phyloP scores from a whole-genome alignment of 1,284 basidiomycete genomes.

The Nidula niveotomentosa region DNA sequence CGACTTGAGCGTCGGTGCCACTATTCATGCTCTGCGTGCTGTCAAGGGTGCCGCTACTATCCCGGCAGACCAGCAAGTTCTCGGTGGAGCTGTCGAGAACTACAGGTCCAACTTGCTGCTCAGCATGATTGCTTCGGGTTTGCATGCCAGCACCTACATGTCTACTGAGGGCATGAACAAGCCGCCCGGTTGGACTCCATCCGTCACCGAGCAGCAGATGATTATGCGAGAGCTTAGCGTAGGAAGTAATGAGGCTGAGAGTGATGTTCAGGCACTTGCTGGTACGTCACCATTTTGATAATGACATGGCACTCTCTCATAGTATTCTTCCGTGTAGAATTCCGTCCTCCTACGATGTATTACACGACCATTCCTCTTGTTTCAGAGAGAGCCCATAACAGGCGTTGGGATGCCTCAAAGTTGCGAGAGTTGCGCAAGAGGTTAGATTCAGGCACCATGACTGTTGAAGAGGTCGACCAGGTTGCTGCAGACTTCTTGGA shows the following conservation, averaged over 20 bases:
- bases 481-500: constrained; percentile 90
- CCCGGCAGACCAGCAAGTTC: constrained; percentile 88
- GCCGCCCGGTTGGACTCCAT: constrained; percentile 62
- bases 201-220: constrained; percentile 90
- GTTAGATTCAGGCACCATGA: constrained; percentile 81
- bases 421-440: constrained; percentile 93
- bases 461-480: constrained; percentile 87
- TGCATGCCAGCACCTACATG: constrained; percentile 49
- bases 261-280: constrained; percentile 79
- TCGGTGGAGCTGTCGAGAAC: constrained; percentile 89
- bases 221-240: constrained; percentile 90
- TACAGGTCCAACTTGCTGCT: constrained; percentile 90
- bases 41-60: constrained; percentile 88
- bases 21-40: constrained; percentile 80
- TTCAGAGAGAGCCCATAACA: constrained; percentile 79
- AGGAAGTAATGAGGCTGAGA: constrained; percentile 77
- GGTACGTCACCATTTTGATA: constrained; percentile 48
- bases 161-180: constrained; percentile 55
- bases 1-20: constrained; percentile 79
- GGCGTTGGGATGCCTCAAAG: constrained; percentile 92
- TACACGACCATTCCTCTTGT: constrained; percentile 91
- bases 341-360: constrained; percentile 88
- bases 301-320: constrained; percentile 1
- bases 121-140: constrained; percentile 87
- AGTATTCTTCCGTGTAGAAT: constrained; percentile 45